phyloP scores from a whole-genome alignment of 192 early-diverging fungal species.

The Pilaira anomala region DNA sequence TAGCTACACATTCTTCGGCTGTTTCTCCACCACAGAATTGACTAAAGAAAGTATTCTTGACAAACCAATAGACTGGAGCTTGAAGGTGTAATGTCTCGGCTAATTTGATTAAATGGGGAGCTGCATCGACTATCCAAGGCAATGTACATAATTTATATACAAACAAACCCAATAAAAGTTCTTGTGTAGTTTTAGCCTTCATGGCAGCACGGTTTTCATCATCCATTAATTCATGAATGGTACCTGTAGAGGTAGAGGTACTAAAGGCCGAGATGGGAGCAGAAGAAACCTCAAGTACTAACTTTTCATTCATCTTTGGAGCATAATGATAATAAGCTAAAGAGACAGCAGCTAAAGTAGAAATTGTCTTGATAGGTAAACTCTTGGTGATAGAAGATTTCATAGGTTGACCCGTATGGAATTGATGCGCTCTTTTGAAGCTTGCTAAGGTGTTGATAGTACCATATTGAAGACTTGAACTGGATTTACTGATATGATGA shows the following conservation, averaged over 20 bases:
- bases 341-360: neutral
- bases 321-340: conserved; percentile 4
- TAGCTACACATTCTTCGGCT: conserved; percentile 75
- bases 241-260: conserved; percentile 5
- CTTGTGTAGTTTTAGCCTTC: conserved; percentile 47
- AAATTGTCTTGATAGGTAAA: conserved; percentile 17
- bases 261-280: conserved; percentile 17
- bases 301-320: neutral
- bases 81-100: conserved; percentile 51
- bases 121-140: conserved; percentile 56
- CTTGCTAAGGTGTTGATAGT: neutral
- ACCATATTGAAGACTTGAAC: neutral
- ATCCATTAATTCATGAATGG: conserved; percentile 35
- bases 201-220: conserved; percentile 38
- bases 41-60: conserved; percentile 86
- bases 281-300: neutral
- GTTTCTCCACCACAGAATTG: conserved; percentile 92
- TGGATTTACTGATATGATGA: neutral
- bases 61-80: conserved; percentile 56
- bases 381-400: neutral
- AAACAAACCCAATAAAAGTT: conserved; percentile 59
- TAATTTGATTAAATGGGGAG: conserved; percentile 52
- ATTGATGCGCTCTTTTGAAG: neutral
- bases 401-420: neutral
- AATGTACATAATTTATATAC: conserved; percentile 74